A percentile compares a stretch with the other conserved stretches of the same genome.
phyloP scores from a whole-genome alignment of 108 stramenopile species.

The Thalassiosira profunda region DNA sequence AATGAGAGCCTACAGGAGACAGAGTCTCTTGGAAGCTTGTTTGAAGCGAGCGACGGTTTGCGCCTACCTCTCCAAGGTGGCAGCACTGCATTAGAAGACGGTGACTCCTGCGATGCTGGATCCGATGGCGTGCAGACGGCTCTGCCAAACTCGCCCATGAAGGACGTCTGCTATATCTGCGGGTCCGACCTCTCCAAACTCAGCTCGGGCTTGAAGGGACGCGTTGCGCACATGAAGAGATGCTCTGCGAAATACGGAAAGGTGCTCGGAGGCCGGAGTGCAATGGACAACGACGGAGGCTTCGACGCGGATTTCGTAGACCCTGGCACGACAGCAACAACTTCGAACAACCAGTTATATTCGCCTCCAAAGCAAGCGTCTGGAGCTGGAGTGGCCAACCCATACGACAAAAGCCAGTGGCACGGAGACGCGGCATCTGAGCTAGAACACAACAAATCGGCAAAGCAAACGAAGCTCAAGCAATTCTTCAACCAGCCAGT shows the following conservation, averaged over 20 bases:
- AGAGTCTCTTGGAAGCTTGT: too few species aligned
- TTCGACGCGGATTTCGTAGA: constrained; percentile 8
- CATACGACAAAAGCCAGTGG: constrained; percentile 26
- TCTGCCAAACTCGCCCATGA: constrained; percentile 1
- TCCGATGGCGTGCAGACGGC: background rate
- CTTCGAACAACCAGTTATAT: background rate
- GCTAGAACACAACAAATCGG: background rate
- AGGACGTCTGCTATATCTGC: constrained; percentile 71
- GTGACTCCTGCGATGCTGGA: background rate
- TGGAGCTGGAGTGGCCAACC: constrained; percentile 18
- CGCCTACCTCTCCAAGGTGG: too few species aligned
- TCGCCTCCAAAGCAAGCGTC: constrained; percentile 8
- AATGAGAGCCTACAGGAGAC: too few species aligned
- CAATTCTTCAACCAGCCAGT: constrained; percentile 45
- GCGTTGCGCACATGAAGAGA: constrained; percentile 83
- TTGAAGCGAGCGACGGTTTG: too few species aligned
- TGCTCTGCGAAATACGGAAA: constrained; percentile 74
- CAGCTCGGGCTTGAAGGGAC: constrained; percentile 52
- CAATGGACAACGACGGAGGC: constrained; percentile 38
- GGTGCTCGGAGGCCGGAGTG: constrained; percentile 11
- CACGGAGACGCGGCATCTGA: constrained; percentile 23
- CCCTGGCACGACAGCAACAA: background rate
- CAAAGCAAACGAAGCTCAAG: constrained; percentile 26
- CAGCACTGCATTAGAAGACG: background rate
- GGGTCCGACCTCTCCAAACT: constrained; percentile 55